Percentiles rank a stretch among this genome's conserved stretches.
Conservation (phyloP, 2,329 filamentous ascomycete species). For the Pyrenophora graminea region DNA sequence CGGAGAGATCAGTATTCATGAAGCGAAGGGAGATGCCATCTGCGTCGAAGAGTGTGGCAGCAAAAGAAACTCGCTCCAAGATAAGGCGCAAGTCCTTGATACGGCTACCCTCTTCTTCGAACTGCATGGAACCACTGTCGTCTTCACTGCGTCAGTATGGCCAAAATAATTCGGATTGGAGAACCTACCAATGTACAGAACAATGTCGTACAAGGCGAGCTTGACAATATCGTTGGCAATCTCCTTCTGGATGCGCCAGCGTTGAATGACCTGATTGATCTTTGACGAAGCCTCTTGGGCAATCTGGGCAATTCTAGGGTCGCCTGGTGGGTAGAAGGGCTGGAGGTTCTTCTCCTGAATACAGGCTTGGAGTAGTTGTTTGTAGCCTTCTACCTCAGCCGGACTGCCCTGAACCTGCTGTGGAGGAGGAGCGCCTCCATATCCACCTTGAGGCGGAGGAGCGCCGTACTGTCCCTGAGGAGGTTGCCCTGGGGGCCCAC, state of each 20-base stretch:
- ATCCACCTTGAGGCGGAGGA: conserved; percentile 39
- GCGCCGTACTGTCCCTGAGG: conserved; percentile 43
- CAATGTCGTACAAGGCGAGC: conserved; percentile 64
- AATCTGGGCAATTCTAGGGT: conserved; percentile 56
- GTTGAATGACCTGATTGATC: conserved; percentile 60
- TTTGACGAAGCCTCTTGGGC: conserved; percentile 55
- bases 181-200: conserved; percentile 60
- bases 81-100: conserved; percentile 70
- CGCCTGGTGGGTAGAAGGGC: conserved; percentile 62
- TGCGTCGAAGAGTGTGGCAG: conserved; percentile 69
- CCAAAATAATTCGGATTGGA: neutral
- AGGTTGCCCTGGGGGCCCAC: conserved; percentile 32
- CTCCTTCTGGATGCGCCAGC: conserved; percentile 63
- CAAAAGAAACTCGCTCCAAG: conserved; percentile 65
- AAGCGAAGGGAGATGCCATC: conserved; percentile 71
- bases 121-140: conserved; percentile 71
- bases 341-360: conserved; percentile 66
- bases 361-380: conserved; percentile 58
- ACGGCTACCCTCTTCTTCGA: conserved; percentile 68
- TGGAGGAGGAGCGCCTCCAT: conserved; percentile 40
- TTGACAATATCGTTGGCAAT: conserved; percentile 67
- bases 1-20: conserved; percentile 64
- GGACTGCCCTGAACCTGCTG: conserved; percentile 50
- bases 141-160: conserved; percentile 48
- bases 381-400: conserved; percentile 60